phyloP scores from a whole-genome alignment of 2,329 filamentous ascomycete genomes.

The Myriangium duriaei region DNA sequence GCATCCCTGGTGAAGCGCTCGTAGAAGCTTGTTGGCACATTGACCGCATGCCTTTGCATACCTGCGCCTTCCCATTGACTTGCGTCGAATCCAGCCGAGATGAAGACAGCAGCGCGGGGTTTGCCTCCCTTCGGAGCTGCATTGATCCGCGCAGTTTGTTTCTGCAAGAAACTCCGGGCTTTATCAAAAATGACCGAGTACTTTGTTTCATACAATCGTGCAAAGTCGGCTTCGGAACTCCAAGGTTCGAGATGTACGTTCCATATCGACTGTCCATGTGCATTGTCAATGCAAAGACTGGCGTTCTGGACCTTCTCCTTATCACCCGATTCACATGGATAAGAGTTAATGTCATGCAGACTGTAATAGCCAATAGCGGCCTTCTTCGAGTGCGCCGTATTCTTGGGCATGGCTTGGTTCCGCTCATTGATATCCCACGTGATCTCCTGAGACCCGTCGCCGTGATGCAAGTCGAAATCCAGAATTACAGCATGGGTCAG shows the following conservation, averaged over 20 bases:
- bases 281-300: slow-evolving; percentile 85
- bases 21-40: slow-evolving; percentile 94
- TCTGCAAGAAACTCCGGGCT: slow-evolving; percentile 60
- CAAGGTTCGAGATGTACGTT: slow-evolving; percentile 88
- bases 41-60: slow-evolving; percentile 93
- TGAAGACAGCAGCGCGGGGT: slow-evolving; percentile 78
- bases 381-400: slow-evolving; percentile 64
- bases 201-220: slow-evolving; percentile 69
- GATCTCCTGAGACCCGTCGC: slow-evolving; percentile 90
- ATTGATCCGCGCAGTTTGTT: slow-evolving; percentile 55
- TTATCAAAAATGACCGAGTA: slow-evolving; percentile 72
- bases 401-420: slow-evolving; percentile 51
- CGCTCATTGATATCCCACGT: slow-evolving; percentile 80
- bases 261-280: slow-evolving; percentile 89
- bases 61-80: slow-evolving; percentile 85
- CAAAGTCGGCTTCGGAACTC: slow-evolving; percentile 75
- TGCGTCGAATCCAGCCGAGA: slow-evolving; percentile 93
- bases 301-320: slow-evolving; percentile 87
- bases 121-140: slow-evolving; percentile 43
- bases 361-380: slow-evolving; percentile 91
- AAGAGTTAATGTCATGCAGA: slow-evolving; percentile 96
- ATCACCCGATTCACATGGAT: slow-evolving; percentile 90
- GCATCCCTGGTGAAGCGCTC: slow-evolving; percentile 81
- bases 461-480: slow-evolving; percentile 85
- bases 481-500: slow-evolving; percentile 89